A percentile compares a stretch with the other conserved stretches of the same genome.
Conservation (phyloP, 495 filamentous ascomycete genomes). For the Xylaria acuta region DNA sequence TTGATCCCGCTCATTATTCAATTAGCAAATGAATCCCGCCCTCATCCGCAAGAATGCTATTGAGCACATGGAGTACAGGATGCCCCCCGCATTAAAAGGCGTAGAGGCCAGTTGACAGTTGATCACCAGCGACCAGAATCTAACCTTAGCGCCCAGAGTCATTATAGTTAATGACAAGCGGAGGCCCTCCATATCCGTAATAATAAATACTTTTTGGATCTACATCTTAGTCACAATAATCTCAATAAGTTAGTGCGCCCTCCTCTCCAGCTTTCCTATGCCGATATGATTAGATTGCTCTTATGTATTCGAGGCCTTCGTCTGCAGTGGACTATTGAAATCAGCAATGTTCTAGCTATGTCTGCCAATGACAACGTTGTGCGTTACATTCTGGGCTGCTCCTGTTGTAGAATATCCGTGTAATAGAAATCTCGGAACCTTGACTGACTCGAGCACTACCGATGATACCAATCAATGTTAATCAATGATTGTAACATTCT, state of each 20-base stretch:
- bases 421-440: neutral
- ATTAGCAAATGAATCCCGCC: neutral
- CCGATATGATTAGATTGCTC: neutral
- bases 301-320: neutral
- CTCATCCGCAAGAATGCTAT: slow-evolving; percentile 10
- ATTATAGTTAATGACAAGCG: neutral
- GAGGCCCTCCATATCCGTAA: neutral
- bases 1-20: neutral
- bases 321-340: slow-evolving; percentile 3
- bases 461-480: neutral
- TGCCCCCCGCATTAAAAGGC: slow-evolving; percentile 5
- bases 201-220: neutral
- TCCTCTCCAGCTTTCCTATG: neutral
- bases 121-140: neutral
- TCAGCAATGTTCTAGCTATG: neutral
- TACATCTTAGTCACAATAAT: neutral
- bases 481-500: neutral
- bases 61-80: slow-evolving; percentile 3
- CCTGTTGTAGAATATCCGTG: slow-evolving; percentile 7
- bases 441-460: neutral
- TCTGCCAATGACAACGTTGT: neutral
- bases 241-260: no score
- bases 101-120: neutral
- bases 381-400: neutral
- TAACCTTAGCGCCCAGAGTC: neutral